Base-by-base conservation (phyloP, 2,329 filamentous ascomycete species). In the Exophiala sp. region DNA sequence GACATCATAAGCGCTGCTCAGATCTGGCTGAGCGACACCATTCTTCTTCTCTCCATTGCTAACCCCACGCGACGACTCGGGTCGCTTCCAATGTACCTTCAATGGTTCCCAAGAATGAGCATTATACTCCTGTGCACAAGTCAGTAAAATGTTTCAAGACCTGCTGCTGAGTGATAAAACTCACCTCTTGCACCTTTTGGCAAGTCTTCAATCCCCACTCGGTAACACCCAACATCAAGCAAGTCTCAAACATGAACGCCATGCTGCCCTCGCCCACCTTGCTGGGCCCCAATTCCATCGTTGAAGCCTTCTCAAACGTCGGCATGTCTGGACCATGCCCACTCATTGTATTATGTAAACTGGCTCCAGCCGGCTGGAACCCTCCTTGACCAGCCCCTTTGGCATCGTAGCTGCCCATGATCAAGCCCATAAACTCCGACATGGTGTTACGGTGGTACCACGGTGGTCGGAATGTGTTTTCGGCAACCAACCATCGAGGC, bases 41-140 rank as follows among this genome's bases (percentile, higher is more conserved):
- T 56, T 55, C 38, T 58, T 55, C 47, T 54, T 53, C 41, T 54
- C 52, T 14, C 52, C 54, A 21, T 62, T 52, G 38, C 50, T 53
- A 35, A 57, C 69, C 52, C 65, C 67, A 0, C 66, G 64, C 55
- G 69, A 63, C 64, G 77, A 75, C 57, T 76, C 73, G 14, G 78
- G 77, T 65, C 75, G 74, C 65, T 75, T 74, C 59, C 85, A 88
- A 65, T 87, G 81, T 40, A 83, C 78, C 69, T 82, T 81, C 48
- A 88, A 72, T 0, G 79, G 79, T 24, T 78, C 84, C 90, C 90
- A 96, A 68, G 88, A 91, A 75, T 95, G 87, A 53, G 85, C 82
- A 66, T 84, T 91, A 66, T 94, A 95, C 52, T 81, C 81, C 61
- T 63, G 51, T 36, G 24, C 34, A 12, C 1, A 29, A 20, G 50